Base-by-base conservation (phyloP, 1,139 yeast genomes). In the Debaryomyces robertsiae region DNA sequence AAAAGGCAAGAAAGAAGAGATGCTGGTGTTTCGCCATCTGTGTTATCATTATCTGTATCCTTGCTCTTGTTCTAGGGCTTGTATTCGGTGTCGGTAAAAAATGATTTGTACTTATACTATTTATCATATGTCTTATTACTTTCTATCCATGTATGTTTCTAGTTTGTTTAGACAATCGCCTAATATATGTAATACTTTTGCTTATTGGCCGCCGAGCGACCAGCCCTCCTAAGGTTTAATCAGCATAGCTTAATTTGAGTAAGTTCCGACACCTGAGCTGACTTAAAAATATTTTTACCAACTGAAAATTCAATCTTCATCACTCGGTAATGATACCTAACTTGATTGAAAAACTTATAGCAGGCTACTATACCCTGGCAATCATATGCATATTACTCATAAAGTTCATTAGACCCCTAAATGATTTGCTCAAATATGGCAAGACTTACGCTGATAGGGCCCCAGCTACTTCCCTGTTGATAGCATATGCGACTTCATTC, bases 1-100 rank as follows among this genome's bases (percentile, higher is more conserved):
- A 83, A 63, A 84, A 87, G 55, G 95, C 96, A 40, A 83, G 98
- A 74, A 88, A 75, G 65, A 90, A 90, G 85, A 90, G 81, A 75
- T 78, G 89, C 73, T 87, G 94, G 83, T 87, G 96, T 66, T 75
- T 82, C 54, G 69, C 81, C 58, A 84, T 90, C 61, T 63, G 78
- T 57, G 67, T 80, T 52, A 58, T 82, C 44, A 73, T 86, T 46
- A 62, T 85, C 48, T 72, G 80, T 50, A 75, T 84, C 47, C 69
- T 87, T 57, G 87, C 89, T 38, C 78, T 85, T 48, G 84, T 84
- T 43, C 77, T 88, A 53, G 77, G 75, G 53, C 58, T 62, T 39
- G 63, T 65, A 60, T 71, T 70, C 46, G 77, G 77, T 46, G 53
- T 62, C n/a, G 36, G 36, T 25, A 33, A 13, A 16, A 33, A 33